Percentiles rank a stretch among this genome's conserved stretches.
Conservation (phyloP, 106 monocot genomes). For the Platanthera guangdongensis region DNA sequence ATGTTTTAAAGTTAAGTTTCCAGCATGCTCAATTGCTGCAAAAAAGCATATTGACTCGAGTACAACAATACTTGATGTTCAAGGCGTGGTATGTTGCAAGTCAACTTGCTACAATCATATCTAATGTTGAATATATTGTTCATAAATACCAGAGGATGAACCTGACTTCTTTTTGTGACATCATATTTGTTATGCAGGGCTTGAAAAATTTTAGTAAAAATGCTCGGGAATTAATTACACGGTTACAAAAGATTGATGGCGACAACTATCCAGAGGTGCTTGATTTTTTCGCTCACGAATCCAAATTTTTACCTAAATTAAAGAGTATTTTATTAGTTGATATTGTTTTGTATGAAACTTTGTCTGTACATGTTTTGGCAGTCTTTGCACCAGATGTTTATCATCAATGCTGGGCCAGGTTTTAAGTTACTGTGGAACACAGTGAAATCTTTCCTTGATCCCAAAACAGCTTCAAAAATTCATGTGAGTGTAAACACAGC, state of each 20-base stretch:
- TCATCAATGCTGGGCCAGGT: conserved; percentile 71
- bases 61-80: conserved; percentile 78
- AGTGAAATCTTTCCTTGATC: conserved; percentile 74
- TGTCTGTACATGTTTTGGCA: background rate
- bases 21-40: conserved; percentile 77
- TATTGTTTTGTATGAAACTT: background rate
- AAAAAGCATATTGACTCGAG: conserved; percentile 76
- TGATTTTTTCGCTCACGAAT: background rate
- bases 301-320: background rate
- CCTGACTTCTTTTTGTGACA: background rate
- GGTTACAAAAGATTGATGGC: conserved; percentile 67
- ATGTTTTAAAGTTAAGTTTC: conserved; percentile 56
- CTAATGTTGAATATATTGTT: background rate
- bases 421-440: conserved; percentile 71
- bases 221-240: conserved; percentile 71
- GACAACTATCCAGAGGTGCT: conserved; percentile 85
- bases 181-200: conserved; percentile 32
- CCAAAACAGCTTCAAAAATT: conserved; percentile 71
- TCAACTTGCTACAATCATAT: background rate
- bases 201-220: conserved; percentile 74
- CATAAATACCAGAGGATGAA: background rate
- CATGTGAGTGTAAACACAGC: conserved; percentile 24
- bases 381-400: conserved; percentile 37
- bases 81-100: conserved; percentile 60
- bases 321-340: background rate